Evolutionary conservation across 345 rosid species (phyloP).

Genomic region (Pseudoturritis turrita): DNA sequence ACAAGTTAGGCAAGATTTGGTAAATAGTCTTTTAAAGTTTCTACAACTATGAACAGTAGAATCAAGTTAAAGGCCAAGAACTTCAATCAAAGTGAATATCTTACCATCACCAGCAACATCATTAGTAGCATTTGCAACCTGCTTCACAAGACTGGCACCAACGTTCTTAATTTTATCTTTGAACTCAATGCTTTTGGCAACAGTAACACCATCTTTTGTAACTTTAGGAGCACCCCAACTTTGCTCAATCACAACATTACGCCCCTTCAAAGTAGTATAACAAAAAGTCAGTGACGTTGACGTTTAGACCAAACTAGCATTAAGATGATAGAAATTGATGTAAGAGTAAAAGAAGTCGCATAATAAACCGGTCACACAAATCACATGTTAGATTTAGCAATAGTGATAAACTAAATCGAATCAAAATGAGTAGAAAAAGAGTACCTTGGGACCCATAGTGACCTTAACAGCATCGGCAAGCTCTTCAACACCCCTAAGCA

Average conservation of each 20-base stretch:
- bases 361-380: neutral
- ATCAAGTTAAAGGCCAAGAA: neutral
- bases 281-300: neutral
- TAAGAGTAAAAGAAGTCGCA: neutral
- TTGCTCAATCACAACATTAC: conserved; percentile 90
- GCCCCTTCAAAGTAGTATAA: conserved; percentile 46
- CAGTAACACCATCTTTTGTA: conserved; percentile 98
- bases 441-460: conserved; percentile 67
- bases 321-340: neutral
- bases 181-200: conserved; percentile 95
- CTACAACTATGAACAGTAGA: neutral
- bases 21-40: neutral
- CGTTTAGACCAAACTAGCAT: neutral
- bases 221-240: conserved; percentile 97
- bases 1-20: neutral
- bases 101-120: conserved; percentile 97
- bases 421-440: neutral
- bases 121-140: conserved; percentile 98
- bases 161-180: conserved; percentile 79
- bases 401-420: neutral
- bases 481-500: conserved; percentile 65
- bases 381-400: neutral
- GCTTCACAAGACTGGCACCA: conserved; percentile 99
- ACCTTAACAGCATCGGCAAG: conserved; percentile 64
- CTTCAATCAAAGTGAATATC: neutral